Conservation (phyloP, 2,329 filamentous ascomycete species). For the Thermoascus crustaceus region DNA sequence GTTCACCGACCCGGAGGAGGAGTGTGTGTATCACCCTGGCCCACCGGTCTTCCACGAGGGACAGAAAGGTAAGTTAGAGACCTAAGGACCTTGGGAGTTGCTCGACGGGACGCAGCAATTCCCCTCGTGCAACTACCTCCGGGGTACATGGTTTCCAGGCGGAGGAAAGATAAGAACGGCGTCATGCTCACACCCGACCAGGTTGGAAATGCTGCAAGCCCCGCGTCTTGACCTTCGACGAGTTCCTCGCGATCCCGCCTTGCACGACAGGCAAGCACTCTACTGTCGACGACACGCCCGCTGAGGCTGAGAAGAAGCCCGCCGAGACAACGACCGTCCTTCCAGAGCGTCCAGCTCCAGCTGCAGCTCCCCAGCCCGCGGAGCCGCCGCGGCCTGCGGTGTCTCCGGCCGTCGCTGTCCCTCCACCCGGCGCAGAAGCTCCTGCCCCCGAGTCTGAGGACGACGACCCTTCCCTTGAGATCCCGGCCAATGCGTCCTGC, state of each 20-base stretch:
- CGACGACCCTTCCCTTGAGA: conserved; percentile 67
- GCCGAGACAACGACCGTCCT: conserved; percentile 15
- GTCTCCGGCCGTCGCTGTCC: conserved; percentile 21
- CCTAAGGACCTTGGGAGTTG: conserved; percentile 24
- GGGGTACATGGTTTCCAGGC: no score
- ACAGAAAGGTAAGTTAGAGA: conserved; percentile 98
- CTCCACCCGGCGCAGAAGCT: conserved; percentile 22
- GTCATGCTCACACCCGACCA: no score
- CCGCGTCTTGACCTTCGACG: conserved; percentile 92
- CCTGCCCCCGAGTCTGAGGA: conserved; percentile 60
- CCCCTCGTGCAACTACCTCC: no score
- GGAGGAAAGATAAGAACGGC: no score
- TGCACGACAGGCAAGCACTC: conserved; percentile 92
- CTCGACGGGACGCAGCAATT: no score
- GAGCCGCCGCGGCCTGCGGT: conserved; percentile 14
- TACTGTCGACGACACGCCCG: conserved; percentile 66
- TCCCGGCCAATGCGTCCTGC: conserved; percentile 68
- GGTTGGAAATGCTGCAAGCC: conserved; percentile 99
- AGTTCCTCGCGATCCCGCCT: conserved; percentile 86
- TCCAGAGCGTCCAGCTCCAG: conserved; percentile 10
- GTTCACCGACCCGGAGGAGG: conserved; percentile 72
- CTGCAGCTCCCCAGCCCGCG: conserved; percentile 13
- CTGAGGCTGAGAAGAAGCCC: conserved; percentile 35
- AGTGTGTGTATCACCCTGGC: conserved; percentile 86
- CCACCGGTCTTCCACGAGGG: conserved; percentile 95